phyloP scores from a whole-genome alignment of 2,329 filamentous ascomycete species.

The Aspergillus sp. region DNA sequence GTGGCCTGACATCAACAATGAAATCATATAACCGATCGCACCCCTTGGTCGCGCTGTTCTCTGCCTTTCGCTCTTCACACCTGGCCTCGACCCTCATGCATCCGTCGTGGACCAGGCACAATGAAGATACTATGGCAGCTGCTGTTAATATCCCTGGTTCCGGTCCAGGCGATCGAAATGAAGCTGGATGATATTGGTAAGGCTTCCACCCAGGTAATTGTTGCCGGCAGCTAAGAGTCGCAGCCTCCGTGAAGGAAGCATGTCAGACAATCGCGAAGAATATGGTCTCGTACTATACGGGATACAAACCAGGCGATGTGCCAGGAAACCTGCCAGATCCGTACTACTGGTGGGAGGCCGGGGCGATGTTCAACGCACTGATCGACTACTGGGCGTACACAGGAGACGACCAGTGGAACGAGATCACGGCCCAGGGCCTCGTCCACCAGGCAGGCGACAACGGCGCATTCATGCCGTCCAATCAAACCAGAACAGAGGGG shows the following conservation, averaged over 20 bases:
- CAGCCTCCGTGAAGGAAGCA: conserved; percentile 49
- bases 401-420: conserved; percentile 41
- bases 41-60: neutral
- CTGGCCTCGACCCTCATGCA: neutral
- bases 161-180: conserved; percentile 17
- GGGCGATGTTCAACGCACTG: conserved; percentile 43
- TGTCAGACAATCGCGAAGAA: conserved; percentile 46
- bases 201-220: neutral
- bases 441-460: conserved; percentile 40
- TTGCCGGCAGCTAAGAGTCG: neutral
- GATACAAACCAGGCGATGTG: conserved; percentile 48
- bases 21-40: neutral
- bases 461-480: conserved; percentile 43
- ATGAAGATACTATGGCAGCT: conserved; percentile 19
- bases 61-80: neutral
- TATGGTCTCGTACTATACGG: conserved; percentile 55
- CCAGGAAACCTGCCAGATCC: conserved; percentile 53
- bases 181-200: conserved; percentile 17
- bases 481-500: conserved; percentile 46
- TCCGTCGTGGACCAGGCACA: neutral
- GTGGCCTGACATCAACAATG: neutral
- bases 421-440: conserved; percentile 37
- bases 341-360: conserved; percentile 48
- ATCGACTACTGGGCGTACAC: conserved; percentile 47
- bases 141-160: conserved; percentile 9